Evolutionary conservation across 139 green algal genomes (phyloP).

Genomic region (Closterium sp.): DNA sequence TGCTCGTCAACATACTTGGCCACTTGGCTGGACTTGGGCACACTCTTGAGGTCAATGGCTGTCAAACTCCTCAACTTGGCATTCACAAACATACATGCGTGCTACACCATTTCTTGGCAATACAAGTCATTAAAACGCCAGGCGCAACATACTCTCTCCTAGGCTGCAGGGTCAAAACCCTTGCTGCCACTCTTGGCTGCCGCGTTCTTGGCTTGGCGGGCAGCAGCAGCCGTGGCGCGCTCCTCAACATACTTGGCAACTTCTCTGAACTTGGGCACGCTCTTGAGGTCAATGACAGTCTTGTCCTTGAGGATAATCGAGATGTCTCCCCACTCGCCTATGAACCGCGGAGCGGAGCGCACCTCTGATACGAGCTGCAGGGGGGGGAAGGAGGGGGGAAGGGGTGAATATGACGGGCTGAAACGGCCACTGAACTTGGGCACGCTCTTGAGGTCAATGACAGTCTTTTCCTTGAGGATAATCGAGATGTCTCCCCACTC

Average conservation of each 20-base stretch:
- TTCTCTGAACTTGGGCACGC: constrained; percentile 49
- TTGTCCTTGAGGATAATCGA: constrained; percentile 54
- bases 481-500: constrained; percentile 55
- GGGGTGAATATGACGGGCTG: no score
- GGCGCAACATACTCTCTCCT: not conserved
- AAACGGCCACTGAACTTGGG: constrained; percentile 48
- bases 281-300: constrained; percentile 50
- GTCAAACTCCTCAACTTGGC: no score
- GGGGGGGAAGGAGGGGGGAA: no score
- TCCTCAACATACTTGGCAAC: constrained; percentile 35
- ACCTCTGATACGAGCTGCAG: constrained; percentile 32
- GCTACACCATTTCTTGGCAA: no score
- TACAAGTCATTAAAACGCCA: no score
- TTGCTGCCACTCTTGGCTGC: not conserved
- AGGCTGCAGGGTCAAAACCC: not conserved
- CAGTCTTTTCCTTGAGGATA: constrained; percentile 50
- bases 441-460: constrained; percentile 48
- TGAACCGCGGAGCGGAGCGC: constrained; percentile 38
- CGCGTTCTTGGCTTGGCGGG: not conserved
- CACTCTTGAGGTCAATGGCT: no score
- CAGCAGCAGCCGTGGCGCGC: not conserved
- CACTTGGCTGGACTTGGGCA: no score
- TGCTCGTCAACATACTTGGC: no score
- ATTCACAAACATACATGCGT: no score
- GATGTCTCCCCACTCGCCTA: constrained; percentile 54